These are phyloP conservation scores for Trichoderma pleuroti DNA, from an alignment of 2,329 filamentous ascomycete species.

Conservation along the genomic window DNA sequence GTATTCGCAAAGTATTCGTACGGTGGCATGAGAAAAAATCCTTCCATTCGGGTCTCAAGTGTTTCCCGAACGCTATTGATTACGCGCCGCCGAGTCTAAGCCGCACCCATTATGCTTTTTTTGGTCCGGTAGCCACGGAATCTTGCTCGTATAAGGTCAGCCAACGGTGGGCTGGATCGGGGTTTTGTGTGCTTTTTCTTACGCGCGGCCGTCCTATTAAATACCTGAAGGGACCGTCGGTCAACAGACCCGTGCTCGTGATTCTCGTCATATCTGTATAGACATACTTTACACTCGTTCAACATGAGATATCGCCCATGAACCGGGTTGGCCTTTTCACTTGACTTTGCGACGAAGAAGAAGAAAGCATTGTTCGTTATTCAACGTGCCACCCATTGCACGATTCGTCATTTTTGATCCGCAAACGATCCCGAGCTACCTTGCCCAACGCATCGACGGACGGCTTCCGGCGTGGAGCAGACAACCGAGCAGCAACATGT, in stretches of 20 bases:
- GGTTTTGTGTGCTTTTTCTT: not conserved
- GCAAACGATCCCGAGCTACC: not conserved
- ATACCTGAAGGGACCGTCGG: not conserved
- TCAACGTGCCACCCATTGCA: not conserved
- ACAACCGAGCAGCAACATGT: slow-evolving; percentile 28
- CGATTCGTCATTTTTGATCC: not conserved
- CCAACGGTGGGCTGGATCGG: slow-evolving; percentile 5
- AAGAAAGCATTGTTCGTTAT: not conserved
- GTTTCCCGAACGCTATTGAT: slow-evolving; percentile 2
- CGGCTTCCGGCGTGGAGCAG: not conserved
- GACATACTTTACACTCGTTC: slow-evolving; percentile 2
- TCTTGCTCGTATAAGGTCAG: slow-evolving; percentile 5
- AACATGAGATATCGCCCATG: slow-evolving; percentile 1
- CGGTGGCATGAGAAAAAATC: slow-evolving; percentile 1
- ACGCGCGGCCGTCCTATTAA: slow-evolving; percentile 20
- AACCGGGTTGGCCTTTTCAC: not conserved
- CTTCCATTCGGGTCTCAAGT: slow-evolving; percentile 7
- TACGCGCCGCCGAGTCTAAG: not conserved
- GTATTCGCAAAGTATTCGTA: not conserved
- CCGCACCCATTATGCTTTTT: slow-evolving; percentile 11
- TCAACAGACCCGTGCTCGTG: not conserved
- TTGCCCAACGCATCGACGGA: not conserved
- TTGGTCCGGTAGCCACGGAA: slow-evolving; percentile 4
- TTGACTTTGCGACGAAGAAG: not conserved
- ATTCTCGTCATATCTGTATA: not conserved